Base-by-base conservation (phyloP, 371 early-diverging fungal genomes). In the Apophysomyces variabilis region DNA sequence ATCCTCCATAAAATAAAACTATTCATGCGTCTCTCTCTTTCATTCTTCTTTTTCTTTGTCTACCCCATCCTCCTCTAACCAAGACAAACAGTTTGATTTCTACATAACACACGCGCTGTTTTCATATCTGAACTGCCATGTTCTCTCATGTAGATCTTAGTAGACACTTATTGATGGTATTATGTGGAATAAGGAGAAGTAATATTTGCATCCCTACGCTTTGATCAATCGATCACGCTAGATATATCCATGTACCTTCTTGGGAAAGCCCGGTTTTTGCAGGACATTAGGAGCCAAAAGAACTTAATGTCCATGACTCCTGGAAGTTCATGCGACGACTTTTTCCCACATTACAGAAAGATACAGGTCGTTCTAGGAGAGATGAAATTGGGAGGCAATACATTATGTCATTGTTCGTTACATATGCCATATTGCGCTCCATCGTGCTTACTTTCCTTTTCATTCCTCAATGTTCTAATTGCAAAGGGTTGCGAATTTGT, bases 401-500 rank as follows among this genome's bases (percentile, higher is more conserved):
- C 18, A 21, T 11, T 18, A 9, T 21, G 21, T n/a, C 54, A 50
- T 26, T 21, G n/a, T 50, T 50, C 18, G 7, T 7, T 8, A 7
- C 18, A 7, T 21, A 50, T 16, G 54, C 8, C 21, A 50, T 50
- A 45, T 18, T 5, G 16, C 13, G 54, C 9, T 21, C 21, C 54
- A 50, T 18, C 54, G 54, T 50, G 54, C 11, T 9, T 50, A 7
- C 54, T 50, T 50, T 50, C 54, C 54, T 50, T 50, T 50, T 50
- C 54, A 50, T 50, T 50, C 21, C 8, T 50, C 21, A 50, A 50
- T 7, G 9, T 5, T 1, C 9, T 7, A 21, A 7, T 26, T 50
- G 21, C 16, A 7, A 21, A 26, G 3, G 32, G 32, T 26, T 26
- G 32, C 32, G 32, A 26, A 26, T 26, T 26, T 26, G 32, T 3